phyloP scores from a whole-genome alignment of 441 rosid genomes.

The Isatis lusitanica region DNA sequence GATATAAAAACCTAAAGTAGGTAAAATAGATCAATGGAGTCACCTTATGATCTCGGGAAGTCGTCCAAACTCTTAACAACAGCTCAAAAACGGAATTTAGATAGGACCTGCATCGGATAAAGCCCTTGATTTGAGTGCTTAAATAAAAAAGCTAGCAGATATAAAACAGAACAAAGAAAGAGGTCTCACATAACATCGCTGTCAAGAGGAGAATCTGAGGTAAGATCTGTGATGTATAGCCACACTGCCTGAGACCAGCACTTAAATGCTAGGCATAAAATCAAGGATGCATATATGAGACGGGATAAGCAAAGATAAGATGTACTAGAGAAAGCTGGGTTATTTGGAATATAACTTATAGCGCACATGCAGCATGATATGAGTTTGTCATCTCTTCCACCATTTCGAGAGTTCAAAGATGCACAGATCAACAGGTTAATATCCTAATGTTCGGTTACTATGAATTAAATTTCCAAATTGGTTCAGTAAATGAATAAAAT shows the following conservation, averaged over 20 bases:
- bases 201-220: constrained; percentile 67
- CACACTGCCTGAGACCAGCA: constrained; percentile 97
- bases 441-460: constrained; percentile 9
- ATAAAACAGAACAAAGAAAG: constrained; percentile 33
- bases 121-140: constrained; percentile 27
- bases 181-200: constrained; percentile 86
- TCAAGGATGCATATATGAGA: constrained; percentile 13
- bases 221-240: constrained; percentile 66
- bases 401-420: constrained; percentile 4
- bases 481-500: constrained; percentile 18
- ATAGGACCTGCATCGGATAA: constrained; percentile 70
- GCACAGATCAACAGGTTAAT: constrained; percentile 24
- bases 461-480: background rate
- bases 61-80: constrained; percentile 89
- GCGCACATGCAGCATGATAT: constrained; percentile 6
- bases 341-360: background rate
- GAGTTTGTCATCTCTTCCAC: constrained; percentile 9
- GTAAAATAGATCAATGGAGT: constrained; percentile 5
- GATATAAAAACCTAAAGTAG: background rate
- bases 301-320: constrained; percentile 5
- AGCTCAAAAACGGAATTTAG: constrained; percentile 96
- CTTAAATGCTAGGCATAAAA: constrained; percentile 69
- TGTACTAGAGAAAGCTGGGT: background rate
- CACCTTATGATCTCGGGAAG: constrained; percentile 94
- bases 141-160: constrained; percentile 21